A percentile compares a stretch with the other conserved stretches of the same genome.
These are phyloP conservation scores for Pythium insidiosum DNA, from an alignment of 352 stramenopile species.

Conservation along the genomic window DNA sequence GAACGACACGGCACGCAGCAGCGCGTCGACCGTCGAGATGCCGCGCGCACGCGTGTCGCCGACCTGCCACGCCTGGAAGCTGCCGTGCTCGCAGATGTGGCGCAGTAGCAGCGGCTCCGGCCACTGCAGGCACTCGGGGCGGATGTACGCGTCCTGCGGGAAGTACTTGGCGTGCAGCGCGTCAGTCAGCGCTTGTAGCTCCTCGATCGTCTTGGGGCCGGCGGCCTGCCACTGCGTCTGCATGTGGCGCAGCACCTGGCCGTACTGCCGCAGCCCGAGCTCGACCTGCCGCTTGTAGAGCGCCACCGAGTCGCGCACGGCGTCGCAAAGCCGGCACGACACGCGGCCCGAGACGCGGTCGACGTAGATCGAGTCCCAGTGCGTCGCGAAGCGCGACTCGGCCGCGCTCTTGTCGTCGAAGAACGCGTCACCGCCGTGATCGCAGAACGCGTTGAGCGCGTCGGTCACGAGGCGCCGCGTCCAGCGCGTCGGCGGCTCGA, in stretches of 20 bases:
- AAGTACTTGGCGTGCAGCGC: conserved; percentile 10
- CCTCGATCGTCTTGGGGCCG: conserved; percentile 1
- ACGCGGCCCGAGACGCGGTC: conserved; percentile 9
- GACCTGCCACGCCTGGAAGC: conserved; percentile 14
- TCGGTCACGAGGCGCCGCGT: conserved; percentile 4
- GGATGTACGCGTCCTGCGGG: conserved; percentile 12
- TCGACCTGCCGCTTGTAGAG: conserved; percentile 12
- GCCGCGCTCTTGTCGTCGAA: conserved; percentile 9
- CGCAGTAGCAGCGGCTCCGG: conserved; percentile 9
- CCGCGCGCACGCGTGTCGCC: conserved; percentile 12
- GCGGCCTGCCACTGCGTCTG: conserved; percentile 2
- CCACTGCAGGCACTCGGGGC: conserved; percentile 11
- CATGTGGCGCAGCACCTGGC: conserved; percentile 8
- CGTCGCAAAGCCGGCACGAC: conserved; percentile 13
- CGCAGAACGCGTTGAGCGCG: conserved; percentile 7
- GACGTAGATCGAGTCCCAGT: conserved; percentile 17
- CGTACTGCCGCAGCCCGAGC: conserved; percentile 6
- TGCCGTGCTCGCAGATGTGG: conserved; percentile 16
- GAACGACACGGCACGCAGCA: conserved; percentile 10
- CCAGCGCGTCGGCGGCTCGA: conserved; percentile 3
- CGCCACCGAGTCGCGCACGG: conserved; percentile 5
- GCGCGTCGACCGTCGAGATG: conserved; percentile 2
- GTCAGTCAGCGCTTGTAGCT: conserved; percentile 5
- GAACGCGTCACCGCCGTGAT: conserved; percentile 10
- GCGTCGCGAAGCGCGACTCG: conserved; percentile 12